Percentiles rank a stretch among this genome's conserved stretches.
Evolutionary conservation across 768 basidiomycete species (phyloP).

Genomic region (Tricholoma flavovirens): DNA sequence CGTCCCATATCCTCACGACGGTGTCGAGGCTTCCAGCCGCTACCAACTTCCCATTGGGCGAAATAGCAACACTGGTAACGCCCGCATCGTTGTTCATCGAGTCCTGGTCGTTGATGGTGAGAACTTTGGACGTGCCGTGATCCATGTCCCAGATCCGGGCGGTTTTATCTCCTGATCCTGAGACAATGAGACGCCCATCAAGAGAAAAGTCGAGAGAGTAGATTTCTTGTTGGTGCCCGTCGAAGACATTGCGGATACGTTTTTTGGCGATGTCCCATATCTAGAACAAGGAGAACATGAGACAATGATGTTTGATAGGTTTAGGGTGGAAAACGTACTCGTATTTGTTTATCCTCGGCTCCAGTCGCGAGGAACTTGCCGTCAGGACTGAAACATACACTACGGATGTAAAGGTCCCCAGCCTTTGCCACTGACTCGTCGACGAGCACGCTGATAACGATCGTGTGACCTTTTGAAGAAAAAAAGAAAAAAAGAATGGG

Average conservation of each 20-base stretch:
- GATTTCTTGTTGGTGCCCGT: conserved; percentile 90
- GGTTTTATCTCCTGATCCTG: conserved; percentile 73
- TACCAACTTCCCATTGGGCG: conserved; percentile 64
- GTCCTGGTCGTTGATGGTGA: conserved; percentile 51
- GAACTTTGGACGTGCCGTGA: conserved; percentile 32
- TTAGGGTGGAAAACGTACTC: conserved; percentile 44
- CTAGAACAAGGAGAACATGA: conserved; percentile 32
- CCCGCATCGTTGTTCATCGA: conserved; percentile 46
- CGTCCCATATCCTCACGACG: conserved; percentile 78
- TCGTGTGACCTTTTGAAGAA: neutral
- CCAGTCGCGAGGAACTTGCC: conserved; percentile 89
- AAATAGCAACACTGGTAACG: conserved; percentile 76
- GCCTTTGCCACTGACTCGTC: conserved; percentile 71
- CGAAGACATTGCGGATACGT: conserved; percentile 72
- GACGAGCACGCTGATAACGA: conserved; percentile 51
- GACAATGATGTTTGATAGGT: neutral
- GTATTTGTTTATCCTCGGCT: conserved; percentile 84
- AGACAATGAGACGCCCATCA: conserved; percentile 84
- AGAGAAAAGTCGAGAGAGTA: conserved; percentile 89
- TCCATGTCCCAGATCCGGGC: conserved; percentile 45
- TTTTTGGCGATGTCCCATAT: conserved; percentile 92
- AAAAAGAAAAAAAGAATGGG: neutral
- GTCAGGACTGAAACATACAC: conserved; percentile 85
- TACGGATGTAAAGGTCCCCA: conserved; percentile 88
- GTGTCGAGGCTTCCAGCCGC: conserved; percentile 70